Evolutionary conservation across 2,329 filamentous ascomycete species (phyloP), one percentile per base, ranked within the genome.

Genomic region (Tolypocladium amazonense): DNA sequence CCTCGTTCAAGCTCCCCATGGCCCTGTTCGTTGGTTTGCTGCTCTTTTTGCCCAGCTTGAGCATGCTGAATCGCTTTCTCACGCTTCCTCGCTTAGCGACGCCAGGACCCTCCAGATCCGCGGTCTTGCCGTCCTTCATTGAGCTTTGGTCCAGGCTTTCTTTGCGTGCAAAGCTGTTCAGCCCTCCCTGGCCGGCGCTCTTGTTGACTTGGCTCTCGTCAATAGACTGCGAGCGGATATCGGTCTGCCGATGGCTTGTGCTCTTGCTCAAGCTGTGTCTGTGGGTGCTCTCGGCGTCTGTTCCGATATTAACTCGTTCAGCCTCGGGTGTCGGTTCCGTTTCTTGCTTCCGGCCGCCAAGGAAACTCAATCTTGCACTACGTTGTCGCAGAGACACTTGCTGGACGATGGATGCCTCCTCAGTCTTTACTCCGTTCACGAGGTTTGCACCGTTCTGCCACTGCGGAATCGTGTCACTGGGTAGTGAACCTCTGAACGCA

Each of bases 31-130:
- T 76, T 37, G 35, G 35, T 71, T 84, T 87, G 69, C 81, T 85
- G 54, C 77, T 77, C 75, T 89, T 90, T 71, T 86, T 87, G 37
- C 88, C 87, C 57, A 92, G 79, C 71, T 88, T 89, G 68, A 95
- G 78, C 67, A 92, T 78, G 71, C 89, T 94, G 65, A 95, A 79
- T 68, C 91, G 77, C 76, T 91, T 93, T 74, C 87, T 85, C 65
- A 95, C 83, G 60, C 86, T 88, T 41, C 82, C 83, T 58, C 82
- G 82, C 68, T 80, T 79, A 59, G 73, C 70, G 43, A 76, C 53
- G 0, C 57, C 56, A 12, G 71, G 69, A 43, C 73, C 77, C 52
- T 68, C 70, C 38, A 69, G 66, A 0, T 59, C 58, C 27, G 67
- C 58, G 54, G 69, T 65, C 12, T 68, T 63, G 25, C 67, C 66